These are phyloP conservation scores for Phytophthora syringae DNA, from an alignment of 352 stramenopile species.

Conservation along the genomic window DNA sequence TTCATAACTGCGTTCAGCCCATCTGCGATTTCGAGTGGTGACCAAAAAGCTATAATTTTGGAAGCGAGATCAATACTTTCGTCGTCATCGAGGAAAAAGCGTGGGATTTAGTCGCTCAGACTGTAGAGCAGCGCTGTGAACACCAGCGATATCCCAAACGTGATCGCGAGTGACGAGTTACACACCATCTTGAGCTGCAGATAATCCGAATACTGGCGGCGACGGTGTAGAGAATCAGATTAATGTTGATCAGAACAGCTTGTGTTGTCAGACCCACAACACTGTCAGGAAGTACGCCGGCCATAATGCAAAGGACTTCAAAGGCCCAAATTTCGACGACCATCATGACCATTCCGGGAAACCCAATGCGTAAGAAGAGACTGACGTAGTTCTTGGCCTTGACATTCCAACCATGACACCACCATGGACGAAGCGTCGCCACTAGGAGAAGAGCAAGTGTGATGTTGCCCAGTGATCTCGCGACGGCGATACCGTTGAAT, in stretches of 20 bases:
- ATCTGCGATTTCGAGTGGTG: constrained; percentile 52
- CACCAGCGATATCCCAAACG: constrained; percentile 18
- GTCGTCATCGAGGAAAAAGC: constrained; percentile 45
- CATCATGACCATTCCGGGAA: constrained; percentile 63
- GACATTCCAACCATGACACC: constrained; percentile 44
- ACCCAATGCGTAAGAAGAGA: constrained; percentile 48
- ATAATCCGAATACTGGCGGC: constrained; percentile 64
- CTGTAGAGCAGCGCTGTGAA: constrained; percentile 31
- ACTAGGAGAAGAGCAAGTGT: constrained; percentile 49
- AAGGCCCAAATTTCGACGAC: constrained; percentile 68
- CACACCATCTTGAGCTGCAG: constrained; percentile 52
- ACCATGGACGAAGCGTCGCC: constrained; percentile 37
- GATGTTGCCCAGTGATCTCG: constrained; percentile 51
- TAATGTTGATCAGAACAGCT: constrained; percentile 64
- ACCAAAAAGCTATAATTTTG: constrained; percentile 48
- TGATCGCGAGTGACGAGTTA: constrained; percentile 35
- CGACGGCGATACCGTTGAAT: constrained; percentile 76
- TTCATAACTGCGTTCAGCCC: constrained; percentile 57
- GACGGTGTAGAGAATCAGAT: constrained; percentile 49
- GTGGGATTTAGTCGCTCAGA: constrained; percentile 29
- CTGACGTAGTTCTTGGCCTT: constrained; percentile 29
- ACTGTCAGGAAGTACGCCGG: constrained; percentile 48
- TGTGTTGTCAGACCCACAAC: constrained; percentile 57
- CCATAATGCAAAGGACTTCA: constrained; percentile 56
- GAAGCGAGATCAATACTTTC: constrained; percentile 41